A percentile compares a stretch with the other conserved stretches of the same genome.
Evolutionary conservation across 176 grass and related monocot genomes (phyloP).

Genomic region (Musa beccarii): DNA sequence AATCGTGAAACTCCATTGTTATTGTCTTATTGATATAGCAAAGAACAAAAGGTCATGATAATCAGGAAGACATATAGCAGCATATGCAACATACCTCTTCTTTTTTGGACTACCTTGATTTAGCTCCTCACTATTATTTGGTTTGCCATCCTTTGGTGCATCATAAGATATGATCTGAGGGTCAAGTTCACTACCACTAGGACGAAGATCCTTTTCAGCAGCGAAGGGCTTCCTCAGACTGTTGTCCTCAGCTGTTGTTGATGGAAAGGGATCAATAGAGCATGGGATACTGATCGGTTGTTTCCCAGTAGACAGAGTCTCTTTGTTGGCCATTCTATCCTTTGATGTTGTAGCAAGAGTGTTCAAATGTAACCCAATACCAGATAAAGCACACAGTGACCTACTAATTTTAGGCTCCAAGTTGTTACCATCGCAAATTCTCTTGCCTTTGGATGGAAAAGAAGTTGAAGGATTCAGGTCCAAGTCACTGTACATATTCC

Average conservation of each 20-base stretch:
- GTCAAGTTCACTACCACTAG: constrained; percentile 15
- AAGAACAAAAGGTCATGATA: background rate
- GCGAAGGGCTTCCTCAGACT: constrained; percentile 28
- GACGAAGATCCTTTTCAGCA: constrained; percentile 40
- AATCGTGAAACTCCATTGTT: constrained; percentile 14
- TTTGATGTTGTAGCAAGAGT: constrained; percentile 67
- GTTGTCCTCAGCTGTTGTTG: constrained; percentile 36
- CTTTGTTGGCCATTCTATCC: constrained; percentile 42
- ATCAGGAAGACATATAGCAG: background rate
- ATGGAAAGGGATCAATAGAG: constrained; percentile 35
- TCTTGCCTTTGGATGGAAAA: constrained; percentile 46
- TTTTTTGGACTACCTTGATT: constrained; percentile 73
- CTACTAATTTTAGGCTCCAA: constrained; percentile 43
- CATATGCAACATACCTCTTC: constrained; percentile 49
- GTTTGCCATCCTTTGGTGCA: constrained; percentile 34
- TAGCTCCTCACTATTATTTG: constrained; percentile 41
- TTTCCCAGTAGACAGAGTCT: constrained; percentile 31
- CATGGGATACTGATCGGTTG: constrained; percentile 29
- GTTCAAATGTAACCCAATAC: constrained; percentile 94
- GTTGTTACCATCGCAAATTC: constrained; percentile 19
- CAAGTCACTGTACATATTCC: constrained; percentile 22
- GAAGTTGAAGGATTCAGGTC: constrained; percentile 23
- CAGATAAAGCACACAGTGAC: constrained; percentile 39
- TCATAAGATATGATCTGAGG: constrained; percentile 37
- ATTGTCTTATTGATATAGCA: background rate